These are phyloP conservation scores for Fusarium bulbicola DNA, from an alignment of 2,329 filamentous ascomycete genomes.

Conservation along the genomic window DNA sequence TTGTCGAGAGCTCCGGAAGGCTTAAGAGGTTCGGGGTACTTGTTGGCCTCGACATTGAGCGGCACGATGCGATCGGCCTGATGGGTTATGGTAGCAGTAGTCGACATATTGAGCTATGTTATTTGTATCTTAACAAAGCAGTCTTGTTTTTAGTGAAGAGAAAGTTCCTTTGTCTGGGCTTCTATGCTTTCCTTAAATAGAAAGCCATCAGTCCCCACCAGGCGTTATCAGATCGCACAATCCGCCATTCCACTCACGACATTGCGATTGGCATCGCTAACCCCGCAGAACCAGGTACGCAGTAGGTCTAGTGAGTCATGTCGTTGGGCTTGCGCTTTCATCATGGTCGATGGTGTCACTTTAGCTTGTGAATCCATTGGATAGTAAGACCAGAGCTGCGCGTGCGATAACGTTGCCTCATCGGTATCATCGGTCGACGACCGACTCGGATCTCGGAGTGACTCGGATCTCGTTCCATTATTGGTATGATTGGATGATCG, in stretches of 20 bases:
- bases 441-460: neutral
- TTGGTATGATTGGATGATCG: neutral
- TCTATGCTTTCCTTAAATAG: neutral
- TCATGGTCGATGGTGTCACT: neutral
- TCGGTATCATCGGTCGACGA: neutral
- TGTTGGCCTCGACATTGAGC: neutral
- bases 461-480: neutral
- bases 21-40: slow-evolving; percentile 2
- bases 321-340: neutral
- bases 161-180: rapidly evolving
- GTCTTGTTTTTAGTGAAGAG: neutral
- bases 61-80: slow-evolving; percentile 10
- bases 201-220: neutral
- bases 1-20: slow-evolving; percentile 14
- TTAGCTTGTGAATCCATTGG: neutral
- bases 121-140: neutral
- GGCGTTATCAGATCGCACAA: slow-evolving; percentile 4
- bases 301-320: neutral
- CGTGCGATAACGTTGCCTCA: neutral
- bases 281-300: neutral
- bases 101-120: neutral
- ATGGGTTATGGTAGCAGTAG: neutral
- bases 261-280: neutral
- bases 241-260: slow-evolving; percentile 4
- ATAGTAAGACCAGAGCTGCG: neutral